These are phyloP conservation scores for Penicillium sp. DNA, from an alignment of 2,329 filamentous ascomycete species.

Conservation along the genomic window DNA sequence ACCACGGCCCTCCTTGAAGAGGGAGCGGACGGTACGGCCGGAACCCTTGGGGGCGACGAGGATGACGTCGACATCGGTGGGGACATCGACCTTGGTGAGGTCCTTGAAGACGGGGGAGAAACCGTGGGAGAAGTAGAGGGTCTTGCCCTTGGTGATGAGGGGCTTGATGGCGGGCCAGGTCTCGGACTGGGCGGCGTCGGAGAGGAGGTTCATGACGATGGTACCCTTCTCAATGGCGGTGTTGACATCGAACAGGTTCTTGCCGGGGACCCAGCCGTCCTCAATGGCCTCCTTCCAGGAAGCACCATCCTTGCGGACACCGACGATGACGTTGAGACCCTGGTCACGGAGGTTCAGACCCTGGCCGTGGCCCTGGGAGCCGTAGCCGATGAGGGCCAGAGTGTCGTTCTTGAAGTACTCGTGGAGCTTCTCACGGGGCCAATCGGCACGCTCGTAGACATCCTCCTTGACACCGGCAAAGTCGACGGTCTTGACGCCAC, in stretches of 20 bases:
- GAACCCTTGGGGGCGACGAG: constrained; percentile 99
- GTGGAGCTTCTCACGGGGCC: constrained; percentile 98
- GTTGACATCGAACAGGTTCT: constrained; percentile 98
- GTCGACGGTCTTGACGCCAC: constrained; percentile 98
- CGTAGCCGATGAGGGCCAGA: constrained; percentile 97
- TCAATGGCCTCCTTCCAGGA: constrained; percentile 97
- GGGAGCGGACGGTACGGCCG: constrained; percentile 94
- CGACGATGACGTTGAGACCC: constrained; percentile 97
- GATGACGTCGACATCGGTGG: constrained; percentile 96
- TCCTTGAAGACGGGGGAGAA: constrained; percentile 99
- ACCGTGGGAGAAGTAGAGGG: constrained; percentile 99
- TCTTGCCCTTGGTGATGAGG: constrained; percentile 98
- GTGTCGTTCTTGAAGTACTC: constrained; percentile 99
- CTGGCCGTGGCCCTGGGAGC: constrained; percentile 96
- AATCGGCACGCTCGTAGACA: constrained; percentile 97
- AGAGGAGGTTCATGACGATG: constrained; percentile 99
- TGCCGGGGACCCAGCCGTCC: constrained; percentile 97
- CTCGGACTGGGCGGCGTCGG: constrained; percentile 96
- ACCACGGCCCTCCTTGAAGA: constrained; percentile 98
- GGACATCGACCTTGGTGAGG: constrained; percentile 97
- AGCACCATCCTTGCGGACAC: constrained; percentile 96
- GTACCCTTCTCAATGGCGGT: constrained; percentile 92
- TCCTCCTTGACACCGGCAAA: constrained; percentile 94
- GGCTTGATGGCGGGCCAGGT: constrained; percentile 99
- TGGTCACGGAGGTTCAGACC: constrained; percentile 99